A percentile compares a stretch with the other conserved stretches of the same genome.
These are phyloP conservation scores for Pleurotus salmoneostramineus DNA, from an alignment of 768 basidiomycete species.

Conservation along the genomic window DNA sequence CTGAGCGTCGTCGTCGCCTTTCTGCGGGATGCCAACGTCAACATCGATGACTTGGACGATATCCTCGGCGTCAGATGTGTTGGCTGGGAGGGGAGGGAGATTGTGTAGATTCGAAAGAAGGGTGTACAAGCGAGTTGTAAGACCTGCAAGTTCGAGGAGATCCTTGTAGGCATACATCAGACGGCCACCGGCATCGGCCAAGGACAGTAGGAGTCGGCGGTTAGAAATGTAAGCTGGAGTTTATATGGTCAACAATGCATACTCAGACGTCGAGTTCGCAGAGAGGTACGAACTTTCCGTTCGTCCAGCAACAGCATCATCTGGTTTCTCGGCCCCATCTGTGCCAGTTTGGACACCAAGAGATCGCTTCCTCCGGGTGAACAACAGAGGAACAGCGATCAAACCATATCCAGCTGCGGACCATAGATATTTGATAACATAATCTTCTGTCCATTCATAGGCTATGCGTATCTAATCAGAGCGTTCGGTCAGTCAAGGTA, in stretches of 20 bases:
- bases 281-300: conserved; percentile 37
- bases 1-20: conserved; percentile 6
- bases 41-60: conserved; percentile 65
- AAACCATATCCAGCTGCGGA: conserved; percentile 88
- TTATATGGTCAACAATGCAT: not conserved
- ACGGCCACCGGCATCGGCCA: conserved; percentile 95
- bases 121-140: conserved; percentile 86
- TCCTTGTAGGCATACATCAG: conserved; percentile 98
- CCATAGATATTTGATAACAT: conserved; percentile 96
- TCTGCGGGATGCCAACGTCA: conserved; percentile 60
- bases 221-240: conserved; percentile 81
- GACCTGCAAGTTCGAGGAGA: conserved; percentile 89
- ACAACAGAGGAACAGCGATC: conserved; percentile 86
- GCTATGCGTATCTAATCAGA: conserved; percentile 72
- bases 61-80: conserved; percentile 25
- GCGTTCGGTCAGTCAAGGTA: not conserved
- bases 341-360: conserved; percentile 22
- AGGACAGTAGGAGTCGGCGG: conserved; percentile 81
- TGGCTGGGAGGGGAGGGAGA: conserved; percentile 49
- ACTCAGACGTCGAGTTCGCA: not conserved
- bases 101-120: conserved; percentile 84
- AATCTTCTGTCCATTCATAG: conserved; percentile 96
- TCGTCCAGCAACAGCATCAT: conserved; percentile 40
- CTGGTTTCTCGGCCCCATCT: conserved; percentile 12
- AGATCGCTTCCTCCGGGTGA: conserved; percentile 51